Base-by-base conservation (phyloP, 208 protist genomes). In the Tritrichomonas foetus region DNA sequence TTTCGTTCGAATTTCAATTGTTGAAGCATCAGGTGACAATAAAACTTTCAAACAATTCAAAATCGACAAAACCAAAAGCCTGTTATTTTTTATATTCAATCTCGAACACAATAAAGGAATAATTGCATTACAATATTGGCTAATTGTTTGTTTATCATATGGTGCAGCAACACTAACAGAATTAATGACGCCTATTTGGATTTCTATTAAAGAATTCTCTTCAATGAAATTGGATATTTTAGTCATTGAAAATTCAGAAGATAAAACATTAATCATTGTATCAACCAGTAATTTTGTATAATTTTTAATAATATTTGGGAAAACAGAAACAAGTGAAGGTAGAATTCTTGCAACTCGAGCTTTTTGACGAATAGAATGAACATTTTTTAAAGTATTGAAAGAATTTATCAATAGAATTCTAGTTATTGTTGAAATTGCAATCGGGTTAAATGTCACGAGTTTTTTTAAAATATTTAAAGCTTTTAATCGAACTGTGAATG, bases 31-130 rank as follows among this genome's bases (percentile, higher is more conserved):
- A n/a, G 74, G 74, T n/a, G 74, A 82, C 3, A 11, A 82, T n/a
- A 82, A 50, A 50, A 82, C 41, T 14, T n/a, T 50, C 11, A 82
- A 82, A 11, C 47, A 50, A 47, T 50, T 25, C 0, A 82, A 30
- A 50, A 53, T 36, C 11, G 33, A 50, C 9, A 82, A 36, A n/a
- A 50, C 20, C 11, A 82, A 50, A 33, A 27, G 14, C n/a, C 74
- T 47, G 9, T 82, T 20, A n/a, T 82, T 41, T 20, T 20, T 82
- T 20, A 9, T 36, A n/a, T 50, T 20, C 2, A 50, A 50, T 50
- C n/a, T 82, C 20, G 20, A n/a, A 36, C 74, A 82, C 25, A 82
- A 82, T n/a, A 82, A 50, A n/a, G 74, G 74, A 50, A 82, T 82
- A 13, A 82, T 20, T 33, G 30, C 14, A 53, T 82, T 3, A 36